Evolutionary conservation across 306 rosid species (phyloP).

Genomic region (Ochetophila trinervis): DNA sequence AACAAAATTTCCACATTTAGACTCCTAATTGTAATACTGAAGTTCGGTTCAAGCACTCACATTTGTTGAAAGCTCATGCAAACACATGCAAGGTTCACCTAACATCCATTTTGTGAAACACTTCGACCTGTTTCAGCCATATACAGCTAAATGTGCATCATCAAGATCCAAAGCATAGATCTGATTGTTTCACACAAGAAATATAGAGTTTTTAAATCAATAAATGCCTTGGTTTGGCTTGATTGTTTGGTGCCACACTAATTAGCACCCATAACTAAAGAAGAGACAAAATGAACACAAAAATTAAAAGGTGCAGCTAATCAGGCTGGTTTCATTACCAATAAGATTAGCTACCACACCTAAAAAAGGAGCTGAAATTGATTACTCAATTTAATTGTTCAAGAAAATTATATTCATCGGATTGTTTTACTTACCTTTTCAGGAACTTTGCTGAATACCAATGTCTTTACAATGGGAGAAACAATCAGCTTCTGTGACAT

Average conservation of each 20-base stretch:
- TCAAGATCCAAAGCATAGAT: neutral
- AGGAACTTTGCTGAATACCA: conserved; percentile 92
- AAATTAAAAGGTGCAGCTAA: no score
- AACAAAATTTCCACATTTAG: neutral
- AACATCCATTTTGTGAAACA: no score
- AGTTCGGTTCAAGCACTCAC: neutral
- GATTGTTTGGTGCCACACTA: neutral
- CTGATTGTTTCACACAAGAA: neutral
- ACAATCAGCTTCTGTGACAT: conserved; percentile 96
- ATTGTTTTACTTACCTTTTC: conserved; percentile 57
- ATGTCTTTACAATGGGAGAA: conserved; percentile 91
- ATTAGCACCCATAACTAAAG: no score
- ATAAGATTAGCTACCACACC: no score
- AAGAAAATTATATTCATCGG: neutral
- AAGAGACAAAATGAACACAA: no score
- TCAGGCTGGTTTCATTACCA: no score
- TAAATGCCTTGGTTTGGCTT: neutral
- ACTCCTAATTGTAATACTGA: neutral
- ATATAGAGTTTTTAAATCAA: neutral
- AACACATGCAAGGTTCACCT: no score
- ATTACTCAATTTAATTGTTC: neutral
- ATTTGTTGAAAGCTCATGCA: no score
- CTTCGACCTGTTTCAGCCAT: no score
- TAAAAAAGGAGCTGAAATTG: neutral
- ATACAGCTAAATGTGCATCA: neutral